phyloP scores from a whole-genome alignment of 352 stramenopile species.

The Pythium myriotylum region DNA sequence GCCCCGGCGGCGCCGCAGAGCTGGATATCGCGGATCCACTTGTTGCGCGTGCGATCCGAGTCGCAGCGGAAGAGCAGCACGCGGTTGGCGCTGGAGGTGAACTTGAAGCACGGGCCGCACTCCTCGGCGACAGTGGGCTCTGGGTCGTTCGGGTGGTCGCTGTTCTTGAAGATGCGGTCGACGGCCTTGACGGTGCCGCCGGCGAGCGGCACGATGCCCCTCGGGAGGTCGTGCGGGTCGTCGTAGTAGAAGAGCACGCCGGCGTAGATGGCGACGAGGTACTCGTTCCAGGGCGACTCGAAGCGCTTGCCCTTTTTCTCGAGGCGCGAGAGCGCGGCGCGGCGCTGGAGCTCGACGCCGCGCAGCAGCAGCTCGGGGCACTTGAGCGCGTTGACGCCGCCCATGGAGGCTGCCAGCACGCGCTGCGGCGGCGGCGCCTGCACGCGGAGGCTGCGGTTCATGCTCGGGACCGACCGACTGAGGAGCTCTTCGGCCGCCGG shows the following conservation, averaged over 20 bases:
- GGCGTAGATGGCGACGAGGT: conserved; percentile 33
- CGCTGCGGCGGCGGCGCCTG: not conserved
- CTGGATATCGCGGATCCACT: conserved; percentile 32
- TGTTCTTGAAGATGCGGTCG: conserved; percentile 46
- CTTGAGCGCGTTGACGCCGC: conserved; percentile 30
- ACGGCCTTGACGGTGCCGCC: conserved; percentile 37
- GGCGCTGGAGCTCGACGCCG: conserved; percentile 30
- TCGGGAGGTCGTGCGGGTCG: conserved; percentile 32
- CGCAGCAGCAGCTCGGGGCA: conserved; percentile 38
- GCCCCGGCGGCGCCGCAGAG: not conserved
- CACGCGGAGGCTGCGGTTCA: not conserved
- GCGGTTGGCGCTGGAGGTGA: conserved; percentile 39
- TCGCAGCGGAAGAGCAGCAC: conserved; percentile 43
- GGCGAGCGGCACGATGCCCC: conserved; percentile 36
- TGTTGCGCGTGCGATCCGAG: conserved; percentile 14
- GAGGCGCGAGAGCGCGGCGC: conserved; percentile 17
- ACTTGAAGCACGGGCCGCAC: conserved; percentile 46
- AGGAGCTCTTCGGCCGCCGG: not conserved
- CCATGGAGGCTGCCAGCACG: not conserved
- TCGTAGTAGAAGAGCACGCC: conserved; percentile 46
- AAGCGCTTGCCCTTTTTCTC: conserved; percentile 49
- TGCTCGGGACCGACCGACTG: not conserved
- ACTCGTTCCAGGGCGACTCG: conserved; percentile 41
- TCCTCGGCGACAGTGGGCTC: conserved; percentile 30
- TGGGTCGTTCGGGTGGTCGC: conserved; percentile 16